Evolutionary conservation across 176 grass and related monocot species (phyloP), one percentile per base, ranked within the genome.

Genomic region (Luzula sylvatica): DNA sequence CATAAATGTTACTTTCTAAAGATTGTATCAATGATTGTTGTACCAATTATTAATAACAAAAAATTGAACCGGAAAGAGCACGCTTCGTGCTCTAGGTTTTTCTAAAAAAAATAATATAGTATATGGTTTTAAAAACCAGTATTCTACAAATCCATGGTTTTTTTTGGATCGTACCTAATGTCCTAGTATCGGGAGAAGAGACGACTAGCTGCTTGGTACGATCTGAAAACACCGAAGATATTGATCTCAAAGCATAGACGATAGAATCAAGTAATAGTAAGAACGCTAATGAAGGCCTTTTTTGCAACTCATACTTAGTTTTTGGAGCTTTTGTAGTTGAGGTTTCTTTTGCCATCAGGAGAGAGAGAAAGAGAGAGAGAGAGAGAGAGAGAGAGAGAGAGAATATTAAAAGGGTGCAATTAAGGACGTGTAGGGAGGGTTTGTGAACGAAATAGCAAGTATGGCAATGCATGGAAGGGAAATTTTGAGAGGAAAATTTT

Each of bases 241-340:
- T 14, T n/a, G 11, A 2, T 7, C 40, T 24, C 14, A 30, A 22
- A 23, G n/a, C 35, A 22, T 59, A 59, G 11, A 59, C 41, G 55
- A 24, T 22, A 42, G 3, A 59, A n/a, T 16, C 16, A 59, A 42
- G 11, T 18, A 59, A 23, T 8, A 43, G 13, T 11, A 59, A 21
- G 19, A 40, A 42, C 0, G n/a, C 16, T 3, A 65, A 30, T 11
- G 30, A 22, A 65, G 60, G 42, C 60, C 60, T 48, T 65, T 30
- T 22, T 9, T 27, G 3, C 22, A 65, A 65, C 23, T 29, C 21
- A 21, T 32, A 15, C 27, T 15, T 32, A 26, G 60, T 49, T 55
- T 23, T n/a, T 46, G 43, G 15, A 19, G 55, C 7, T 58, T 23
- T 17, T 12, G 13, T 11, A 7, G 11, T 2, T 40, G 8, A 42